phyloP scores from a whole-genome alignment of 148 eudicot genomes.

The Cornus florida region DNA sequence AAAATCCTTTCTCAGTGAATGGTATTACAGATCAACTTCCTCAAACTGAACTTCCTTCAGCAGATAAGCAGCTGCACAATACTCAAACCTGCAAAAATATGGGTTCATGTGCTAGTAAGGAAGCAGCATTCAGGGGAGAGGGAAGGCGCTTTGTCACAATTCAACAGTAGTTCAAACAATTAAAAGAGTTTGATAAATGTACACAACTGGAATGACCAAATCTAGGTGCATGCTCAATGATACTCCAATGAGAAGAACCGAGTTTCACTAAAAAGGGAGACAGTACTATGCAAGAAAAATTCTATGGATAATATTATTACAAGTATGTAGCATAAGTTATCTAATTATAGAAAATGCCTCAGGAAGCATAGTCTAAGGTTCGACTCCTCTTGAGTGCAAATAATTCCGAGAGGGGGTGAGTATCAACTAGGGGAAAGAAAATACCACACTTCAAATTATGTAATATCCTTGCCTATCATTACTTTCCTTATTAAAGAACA shows the following conservation, averaged over 20 bases:
- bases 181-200: background rate
- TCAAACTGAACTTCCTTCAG: constrained; percentile 83
- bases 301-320: no score
- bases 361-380: no score
- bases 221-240: background rate
- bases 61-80: constrained; percentile 82
- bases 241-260: background rate
- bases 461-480: no score
- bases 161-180: background rate
- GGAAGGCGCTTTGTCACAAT: no score
- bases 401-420: no score
- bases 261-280: background rate
- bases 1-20: background rate
- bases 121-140: background rate
- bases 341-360: no score
- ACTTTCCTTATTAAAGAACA: no score
- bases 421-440: no score
- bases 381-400: no score
- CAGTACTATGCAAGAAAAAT: no score
- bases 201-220: background rate
- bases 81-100: constrained; percentile 59
- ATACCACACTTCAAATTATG: background rate
- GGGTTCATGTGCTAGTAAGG: background rate
- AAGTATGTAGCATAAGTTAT: background rate
- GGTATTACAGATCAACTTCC: constrained; percentile 56